Conservation (phyloP, 352 stramenopile species). For the Pythium utonaiense region DNA sequence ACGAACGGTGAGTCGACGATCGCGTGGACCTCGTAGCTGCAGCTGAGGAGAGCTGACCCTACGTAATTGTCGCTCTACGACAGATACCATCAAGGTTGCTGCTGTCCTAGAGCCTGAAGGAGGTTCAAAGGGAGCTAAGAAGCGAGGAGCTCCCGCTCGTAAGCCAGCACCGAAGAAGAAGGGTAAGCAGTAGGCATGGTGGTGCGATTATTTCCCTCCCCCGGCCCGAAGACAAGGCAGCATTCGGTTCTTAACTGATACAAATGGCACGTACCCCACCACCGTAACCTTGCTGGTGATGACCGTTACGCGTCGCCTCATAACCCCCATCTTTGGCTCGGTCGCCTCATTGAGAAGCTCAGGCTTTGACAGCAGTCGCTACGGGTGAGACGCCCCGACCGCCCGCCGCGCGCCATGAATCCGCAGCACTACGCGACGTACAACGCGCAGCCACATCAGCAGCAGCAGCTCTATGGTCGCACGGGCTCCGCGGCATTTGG, state of each 20-base stretch:
- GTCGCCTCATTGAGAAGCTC: slow-evolving; percentile 3
- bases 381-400: not conserved
- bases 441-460: slow-evolving; percentile 15
- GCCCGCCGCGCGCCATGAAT: slow-evolving; percentile 25
- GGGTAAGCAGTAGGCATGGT: slow-evolving; percentile 15
- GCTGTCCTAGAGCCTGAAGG: slow-evolving; percentile 16
- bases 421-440: slow-evolving; percentile 62
- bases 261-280: not conserved
- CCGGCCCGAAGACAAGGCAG: not conserved
- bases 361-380: not conserved
- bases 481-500: slow-evolving; percentile 30
- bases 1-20: slow-evolving; percentile 54
- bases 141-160: slow-evolving; percentile 20
- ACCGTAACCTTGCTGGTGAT: not conserved
- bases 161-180: slow-evolving; percentile 30
- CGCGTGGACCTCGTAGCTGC: not conserved
- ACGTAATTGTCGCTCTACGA: not conserved
- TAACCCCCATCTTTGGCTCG: not conserved
- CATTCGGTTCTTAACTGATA: slow-evolving; percentile 15
- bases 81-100: slow-evolving; percentile 52
- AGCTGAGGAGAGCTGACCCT: not conserved
- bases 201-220: not conserved
- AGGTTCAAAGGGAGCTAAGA: slow-evolving; percentile 17
- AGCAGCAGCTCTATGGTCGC: slow-evolving; percentile 40
- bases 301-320: not conserved